A percentile compares a stretch with the other conserved stretches of the same genome.
phyloP scores from a whole-genome alignment of 345 rosid genomes.

The Pugionium dolabratum region DNA sequence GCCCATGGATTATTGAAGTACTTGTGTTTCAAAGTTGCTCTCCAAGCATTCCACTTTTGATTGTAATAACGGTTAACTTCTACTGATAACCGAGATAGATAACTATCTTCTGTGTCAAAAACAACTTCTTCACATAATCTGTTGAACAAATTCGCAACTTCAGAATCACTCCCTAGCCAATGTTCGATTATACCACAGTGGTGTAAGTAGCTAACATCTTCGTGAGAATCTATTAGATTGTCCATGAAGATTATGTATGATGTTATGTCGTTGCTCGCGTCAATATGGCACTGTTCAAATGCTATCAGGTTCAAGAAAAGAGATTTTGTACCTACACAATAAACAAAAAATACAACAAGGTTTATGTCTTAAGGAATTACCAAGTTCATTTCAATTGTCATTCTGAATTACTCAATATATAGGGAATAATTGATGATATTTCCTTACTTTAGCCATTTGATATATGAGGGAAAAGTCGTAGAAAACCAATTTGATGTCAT shows the following conservation, averaged over 20 bases:
- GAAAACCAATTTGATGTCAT: neutral
- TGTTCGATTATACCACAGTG: constrained; percentile 75
- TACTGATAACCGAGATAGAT: constrained; percentile 60
- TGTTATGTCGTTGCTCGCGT: constrained; percentile 74
- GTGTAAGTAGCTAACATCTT: constrained; percentile 79
- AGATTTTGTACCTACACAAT: constrained; percentile 57
- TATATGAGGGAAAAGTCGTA: neutral
- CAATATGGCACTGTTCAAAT: constrained; percentile 77
- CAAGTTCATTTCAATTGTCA: neutral
- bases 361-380: neutral
- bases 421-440: constrained; percentile 19
- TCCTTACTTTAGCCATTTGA: neutral
- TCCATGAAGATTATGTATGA: constrained; percentile 88
- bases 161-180: constrained; percentile 86
- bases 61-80: constrained; percentile 68
- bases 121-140: constrained; percentile 84
- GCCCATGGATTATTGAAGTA: constrained; percentile 90
- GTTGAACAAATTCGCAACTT: constrained; percentile 88
- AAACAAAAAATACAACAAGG: neutral
- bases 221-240: constrained; percentile 77
- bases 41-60: constrained; percentile 87
- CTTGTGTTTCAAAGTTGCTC: constrained; percentile 70
- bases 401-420: constrained; percentile 24
- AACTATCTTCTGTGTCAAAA: constrained; percentile 69
- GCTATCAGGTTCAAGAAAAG: constrained; percentile 87